Base-by-base conservation (phyloP, 805 yeast species). In the Sugiyamaella americana region DNA sequence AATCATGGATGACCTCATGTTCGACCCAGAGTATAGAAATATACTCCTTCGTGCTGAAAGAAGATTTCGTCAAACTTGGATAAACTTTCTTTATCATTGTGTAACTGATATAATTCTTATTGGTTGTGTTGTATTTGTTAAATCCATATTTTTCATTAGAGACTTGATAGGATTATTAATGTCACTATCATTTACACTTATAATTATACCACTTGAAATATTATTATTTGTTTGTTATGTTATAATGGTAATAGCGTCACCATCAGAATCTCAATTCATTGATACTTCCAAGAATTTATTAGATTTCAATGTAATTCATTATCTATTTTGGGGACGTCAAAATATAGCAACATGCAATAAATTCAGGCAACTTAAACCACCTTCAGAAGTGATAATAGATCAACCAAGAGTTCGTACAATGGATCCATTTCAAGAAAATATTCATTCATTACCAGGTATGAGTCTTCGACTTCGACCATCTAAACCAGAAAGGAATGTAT, bases 1-100 rank as follows among this genome's bases (percentile, higher is more conserved):
- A n/a, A n/a, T n/a, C n/a, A n/a, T 40, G 44, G 29, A n/a, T 18
- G 42, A 11, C 18, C 13, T n/a, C 5, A 8, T 8, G 21, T 3
- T 29, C 40, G 56, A 52, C 40, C 32, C 40, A 17, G 55, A 53
- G 21, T 44, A 43, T 22, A 40, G 41, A 11, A 50, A 50, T 29
- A 48, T 52, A 16, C 40, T 54, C 13, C 23, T 50, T 10, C 46
- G 42, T 5, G 53, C 55, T 4, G 53, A 53, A 32, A 30, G 41
- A 26, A 44, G 48, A 22, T 47, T 38, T 36, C 38, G 43, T n/a
- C 21, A 34, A 17, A 46, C 54, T 3, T 53, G 55, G 55, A 21
- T n/a, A 10, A 22, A 29, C 8, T 16, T 17, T 41, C 17, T 22
- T 3, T 26, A 11, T 29, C 40, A 43, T n/a, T 24, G n/a, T 21